These are phyloP conservation scores for Neonectria ditissima DNA, from an alignment of 2,329 filamentous ascomycete genomes.

Conservation along the genomic window DNA sequence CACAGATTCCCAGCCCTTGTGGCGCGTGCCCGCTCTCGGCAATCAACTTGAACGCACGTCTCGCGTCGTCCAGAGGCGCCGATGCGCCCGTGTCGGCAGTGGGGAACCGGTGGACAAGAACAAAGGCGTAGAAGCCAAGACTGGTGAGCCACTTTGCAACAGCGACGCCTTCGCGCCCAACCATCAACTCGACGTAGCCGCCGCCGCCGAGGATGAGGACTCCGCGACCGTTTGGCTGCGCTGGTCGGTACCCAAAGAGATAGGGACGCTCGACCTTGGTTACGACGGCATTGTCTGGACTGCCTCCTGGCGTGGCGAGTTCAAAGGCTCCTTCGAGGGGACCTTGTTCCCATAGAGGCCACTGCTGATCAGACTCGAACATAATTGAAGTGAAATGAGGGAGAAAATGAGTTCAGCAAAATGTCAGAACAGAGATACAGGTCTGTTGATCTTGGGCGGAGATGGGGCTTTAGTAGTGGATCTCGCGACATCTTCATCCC, in stretches of 20 bases:
- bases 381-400: not conserved
- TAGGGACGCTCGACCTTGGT: constrained; percentile 31
- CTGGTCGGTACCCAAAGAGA: constrained; percentile 36
- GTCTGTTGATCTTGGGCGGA: not conserved
- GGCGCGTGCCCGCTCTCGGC: constrained; percentile 23
- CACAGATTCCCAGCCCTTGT: constrained; percentile 34
- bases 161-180: constrained; percentile 36
- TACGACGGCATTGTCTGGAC: constrained; percentile 33
- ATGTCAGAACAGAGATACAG: not conserved
- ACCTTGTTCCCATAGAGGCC: constrained; percentile 31
- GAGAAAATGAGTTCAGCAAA: not conserved
- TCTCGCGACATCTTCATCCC: constrained; percentile 38
- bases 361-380: constrained; percentile 32
- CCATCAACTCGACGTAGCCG: constrained; percentile 40
- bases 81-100: constrained; percentile 26
- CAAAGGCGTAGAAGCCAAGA: constrained; percentile 41
- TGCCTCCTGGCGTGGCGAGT: constrained; percentile 16
- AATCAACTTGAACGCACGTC: constrained; percentile 37
- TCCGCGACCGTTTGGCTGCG: constrained; percentile 33
- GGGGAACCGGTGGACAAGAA: constrained; percentile 41
- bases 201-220: constrained; percentile 36
- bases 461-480: constrained; percentile 13
- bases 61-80: constrained; percentile 38
- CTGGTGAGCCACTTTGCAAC: constrained; percentile 39
- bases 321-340: constrained; percentile 35